Evolutionary conservation across 345 rosid species (phyloP), one percentile per base, ranked within the genome.

Genomic region (Bruguiera parviflora): DNA sequence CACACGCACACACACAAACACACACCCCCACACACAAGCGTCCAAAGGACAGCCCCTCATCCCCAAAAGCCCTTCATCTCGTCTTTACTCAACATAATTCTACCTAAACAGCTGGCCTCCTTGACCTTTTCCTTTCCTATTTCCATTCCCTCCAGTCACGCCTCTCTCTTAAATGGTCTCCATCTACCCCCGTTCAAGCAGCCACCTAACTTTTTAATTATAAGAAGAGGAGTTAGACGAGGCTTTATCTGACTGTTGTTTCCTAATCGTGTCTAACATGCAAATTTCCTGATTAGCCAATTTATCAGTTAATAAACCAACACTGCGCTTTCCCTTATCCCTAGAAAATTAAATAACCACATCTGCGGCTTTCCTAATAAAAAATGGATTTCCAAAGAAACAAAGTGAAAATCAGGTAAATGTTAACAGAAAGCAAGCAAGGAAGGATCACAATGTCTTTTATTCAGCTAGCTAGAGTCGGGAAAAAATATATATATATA

Each of bases 101-200:
- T 62, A 53, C 53, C 61, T 53, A 22, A 22, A 75, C 80, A 81
- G 82, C 82, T 77, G 69, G 79, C 73, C 62, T 71, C 5, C n/a
- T n/a, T 27, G 60, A 71, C 71, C 61, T 70, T 67, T 60, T 64
- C 66, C 27, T 62, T 56, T 24, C 32, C 58, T 51, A 28, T 4
- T 53, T 5, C 68, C 55, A 20, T 58, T 60, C 51, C 55, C 70
- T 61, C 27, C 58, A 29, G 28, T 31, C n/a, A 21, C 63, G 6
- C 29, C 49, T 37, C 8, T 35, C 66, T 67, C 69, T 71, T 64
- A 75, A 8, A 60, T 57, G 29, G 18, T 24, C 16, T 56, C 72
- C 74, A 70, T 65, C 73, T 46, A 72, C 76, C 65, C 27, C 18
- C 78, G 0, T 28, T 66, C 63, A 56, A 27, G 59, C 55, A 13